Base-by-base conservation (phyloP, 345 rosid species). In the Streptanthus diversifolius region DNA sequence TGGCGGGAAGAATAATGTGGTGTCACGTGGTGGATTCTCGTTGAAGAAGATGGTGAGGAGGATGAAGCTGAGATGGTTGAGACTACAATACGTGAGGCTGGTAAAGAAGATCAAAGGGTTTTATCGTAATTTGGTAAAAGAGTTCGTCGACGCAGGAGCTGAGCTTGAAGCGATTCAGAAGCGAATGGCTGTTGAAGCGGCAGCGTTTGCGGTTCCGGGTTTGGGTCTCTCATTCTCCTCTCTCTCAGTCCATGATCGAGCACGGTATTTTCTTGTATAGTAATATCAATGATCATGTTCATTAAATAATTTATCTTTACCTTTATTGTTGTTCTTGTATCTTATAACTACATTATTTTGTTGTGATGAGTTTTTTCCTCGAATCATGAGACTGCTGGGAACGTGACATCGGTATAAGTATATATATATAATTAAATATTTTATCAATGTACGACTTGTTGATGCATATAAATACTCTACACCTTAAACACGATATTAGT, bases 11-110 rank as follows among this genome's bases (percentile, higher is more conserved):
- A 63, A 27, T 21, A 76, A 14, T 36, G 74, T 15, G 14, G 33
- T 29, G 35, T 72, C 35, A 79, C 80, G 58, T 36, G 80, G 76
- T 0, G 72, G 76, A 39, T 71, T 77, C 48, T 79, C 74, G 1
- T 71, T 90, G 44, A 29, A 69, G 74, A 81, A 55, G 43, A 56
- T 88, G 69, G 59, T 88, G 39, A 84, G 82, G 72, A 85, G 60
- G 67, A 80, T 86, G 75, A 84, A 88, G 70, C 56, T 87, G 3
- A 79, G 79, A 75, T 86, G 95, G 87, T 66, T 87, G 43, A 88
- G 66, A 67, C 53, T 86, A 62, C 85, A 70, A 6, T 85, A 90
- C 68, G 52, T 72, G 4, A 41, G 80, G 56, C 64, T 86, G 56
- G 37, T 88, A 32, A 85, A 62, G 77, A 88, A 81, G 85, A 66